Base-by-base conservation (phyloP, 1,139 yeast genomes). In the Suhomyces maxii region DNA sequence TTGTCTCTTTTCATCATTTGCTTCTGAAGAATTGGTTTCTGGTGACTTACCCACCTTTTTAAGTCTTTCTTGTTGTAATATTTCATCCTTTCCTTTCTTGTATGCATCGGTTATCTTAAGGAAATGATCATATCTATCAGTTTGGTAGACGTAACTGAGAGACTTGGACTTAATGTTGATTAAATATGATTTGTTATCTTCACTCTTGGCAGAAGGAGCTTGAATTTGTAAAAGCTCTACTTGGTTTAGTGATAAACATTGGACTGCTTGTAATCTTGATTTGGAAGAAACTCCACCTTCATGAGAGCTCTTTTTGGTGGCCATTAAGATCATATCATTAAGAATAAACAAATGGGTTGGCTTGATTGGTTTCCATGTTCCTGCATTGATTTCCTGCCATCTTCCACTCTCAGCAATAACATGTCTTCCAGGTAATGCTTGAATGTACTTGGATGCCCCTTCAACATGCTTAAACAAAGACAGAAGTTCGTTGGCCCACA, bases 331-430 rank as follows among this genome's bases (percentile, higher is more conserved):
- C 55, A 86, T 76, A 63, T 91, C 98, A 61, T 87, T 90, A 52
- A 91, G 71, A 9, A 91, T 67, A 56, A 87, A 86, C 41, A 91
- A 67, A 59, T 87, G 95, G 2, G 86, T 84, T 2, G 90, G 84
- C 57, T 87, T 84, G 38, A 86, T 74, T 1, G 90, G 84, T 60
- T 89, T 87, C 83, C 91, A 84, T 14, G 96, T 90, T 0, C 95
- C 93, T 1, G 87, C 82, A 59, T 90, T 90, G 48, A 91, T 72
- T 64, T 91, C 97, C 51, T 79, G 81, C 97, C 97, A 91, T 43
- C 93, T 79, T 1, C 86, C 85, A 64, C 90, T 84, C 57, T 89
- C 95, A 8, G 84, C 80, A 28, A 89, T 70, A 2, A 91, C 81
- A 61, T 90, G 97, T 45, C 97, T 77, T 2, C 95, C 95, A 0